Base-by-base conservation (phyloP, 2,329 filamentous ascomycete species). In the Boeremia lycopersici region DNA sequence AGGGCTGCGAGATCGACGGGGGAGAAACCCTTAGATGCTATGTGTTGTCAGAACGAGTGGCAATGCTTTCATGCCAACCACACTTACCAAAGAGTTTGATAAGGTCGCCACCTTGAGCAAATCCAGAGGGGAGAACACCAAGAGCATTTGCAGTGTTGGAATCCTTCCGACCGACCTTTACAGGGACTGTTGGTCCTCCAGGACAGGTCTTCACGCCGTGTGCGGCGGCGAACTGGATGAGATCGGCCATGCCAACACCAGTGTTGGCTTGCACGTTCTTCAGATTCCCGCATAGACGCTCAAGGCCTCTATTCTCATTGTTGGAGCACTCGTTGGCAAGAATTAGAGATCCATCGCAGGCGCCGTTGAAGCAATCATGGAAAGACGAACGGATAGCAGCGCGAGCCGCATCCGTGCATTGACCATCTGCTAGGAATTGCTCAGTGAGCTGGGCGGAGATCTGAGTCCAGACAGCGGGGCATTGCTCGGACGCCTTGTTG, bases 231-330 rank as follows among this genome's bases (percentile, higher is more conserved):
- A 74, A 75, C 36, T 75, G 72, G 39, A 75, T 74, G 23, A 74
- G 59, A 43, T 75, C 72, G 19, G 65, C 72, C 13, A 67, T 60
- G 4, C 71, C 70, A 19, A 75, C 72, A 8, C 61, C 64, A 41
- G 78, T 80, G 42, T 77, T 71, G 12, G 62, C 61, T 29, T 76
- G 77, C 56, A 81, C 74, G 4, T 58, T 59, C 33, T 69, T 68
- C 1, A 80, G 72, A 47, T 75, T 74, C 3, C 62, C 59, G 13
- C 76, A 77, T 25, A 82, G 76, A 4, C 69, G 70, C 48, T 73
- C 60, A 1, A 86, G 71, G 0, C 81, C 81, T 2, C 50, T 63
- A 64, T 85, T 77, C 48, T 76, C 72, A 0, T 47, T 9, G 15
- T 75, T 69, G 1, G 64, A 60, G 56, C 76, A 76, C 45, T 75